Conservation (phyloP, 176 grass and related monocot genomes). For the Panicum miliaceum region DNA sequence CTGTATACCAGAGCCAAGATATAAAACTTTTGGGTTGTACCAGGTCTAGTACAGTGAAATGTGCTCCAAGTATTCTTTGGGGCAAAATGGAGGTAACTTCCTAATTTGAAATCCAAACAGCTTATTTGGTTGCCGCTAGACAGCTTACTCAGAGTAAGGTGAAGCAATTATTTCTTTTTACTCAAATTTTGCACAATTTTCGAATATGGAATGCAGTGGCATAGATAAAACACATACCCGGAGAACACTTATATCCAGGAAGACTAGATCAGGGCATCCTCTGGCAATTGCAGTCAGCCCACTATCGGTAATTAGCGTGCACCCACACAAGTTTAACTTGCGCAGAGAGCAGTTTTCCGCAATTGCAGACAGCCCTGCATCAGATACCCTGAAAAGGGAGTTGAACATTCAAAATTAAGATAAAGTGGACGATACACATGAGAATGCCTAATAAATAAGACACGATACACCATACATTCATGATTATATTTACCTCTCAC, state of each 20-base stretch:
- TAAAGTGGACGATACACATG: neutral
- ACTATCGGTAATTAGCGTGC: constrained; percentile 69
- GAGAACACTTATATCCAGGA: constrained; percentile 78
- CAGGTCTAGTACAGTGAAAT: neutral
- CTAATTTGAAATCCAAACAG: neutral
- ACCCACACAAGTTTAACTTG: constrained; percentile 74
- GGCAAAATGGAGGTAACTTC: neutral
- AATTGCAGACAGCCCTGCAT: constrained; percentile 71
- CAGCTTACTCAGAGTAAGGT: neutral
- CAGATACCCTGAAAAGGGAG: constrained; percentile 60
- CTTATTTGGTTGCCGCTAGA: neutral
- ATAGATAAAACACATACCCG: constrained; percentile 48
- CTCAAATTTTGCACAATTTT: neutral
- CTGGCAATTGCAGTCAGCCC: constrained; percentile 75
- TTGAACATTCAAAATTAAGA: constrained; percentile 14
- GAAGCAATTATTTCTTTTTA: neutral
- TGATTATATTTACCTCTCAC: constrained; percentile 67
- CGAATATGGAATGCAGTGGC: neutral
- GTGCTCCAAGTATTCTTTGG: neutral
- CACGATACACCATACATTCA: constrained; percentile 3
- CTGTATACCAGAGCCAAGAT: neutral
- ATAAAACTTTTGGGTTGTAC: neutral
- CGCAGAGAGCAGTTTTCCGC: constrained; percentile 69
- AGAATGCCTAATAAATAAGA: neutral
- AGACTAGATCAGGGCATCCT: constrained; percentile 77